Evolutionary conservation across 768 basidiomycete genomes (phyloP).

Genomic region (Neoboletus subvelutipes): DNA sequence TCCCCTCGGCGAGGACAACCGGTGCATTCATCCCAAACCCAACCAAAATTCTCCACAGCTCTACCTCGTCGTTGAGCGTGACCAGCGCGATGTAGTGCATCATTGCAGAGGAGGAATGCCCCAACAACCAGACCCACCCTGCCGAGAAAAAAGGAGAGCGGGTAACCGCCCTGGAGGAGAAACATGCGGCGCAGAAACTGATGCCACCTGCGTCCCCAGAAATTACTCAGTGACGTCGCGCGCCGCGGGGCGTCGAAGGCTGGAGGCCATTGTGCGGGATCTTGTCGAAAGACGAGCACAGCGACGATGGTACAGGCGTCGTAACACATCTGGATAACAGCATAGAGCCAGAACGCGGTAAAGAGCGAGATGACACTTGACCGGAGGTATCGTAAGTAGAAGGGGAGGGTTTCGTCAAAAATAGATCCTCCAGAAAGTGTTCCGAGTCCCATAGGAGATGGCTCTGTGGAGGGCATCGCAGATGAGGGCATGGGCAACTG

Average conservation of each 20-base stretch:
- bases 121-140: background rate
- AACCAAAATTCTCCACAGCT: background rate
- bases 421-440: slow-evolving; percentile 28
- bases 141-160: background rate
- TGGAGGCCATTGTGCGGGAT: background rate
- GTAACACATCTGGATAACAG: background rate
- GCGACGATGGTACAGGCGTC: background rate
- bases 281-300: background rate
- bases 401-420: slow-evolving; percentile 32
- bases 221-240: background rate
- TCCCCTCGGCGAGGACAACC: background rate
- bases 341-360: background rate
- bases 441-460: slow-evolving; percentile 16
- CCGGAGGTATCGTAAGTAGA: slow-evolving; percentile 17
- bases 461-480: slow-evolving; percentile 46
- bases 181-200: background rate
- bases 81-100: background rate
- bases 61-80: no score
- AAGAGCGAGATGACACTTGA: slow-evolving; percentile 42
- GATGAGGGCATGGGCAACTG: slow-evolving; percentile 36
- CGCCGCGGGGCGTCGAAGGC: background rate
- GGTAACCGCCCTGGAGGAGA: background rate
- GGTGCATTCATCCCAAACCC: background rate
- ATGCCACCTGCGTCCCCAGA: background rate
- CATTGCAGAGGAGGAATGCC: background rate